A percentile compares a stretch with the other conserved stretches of the same genome.
These are phyloP conservation scores for Monosporascus sp. DNA, from an alignment of 2,329 filamentous ascomycete genomes.

Conservation along the genomic window DNA sequence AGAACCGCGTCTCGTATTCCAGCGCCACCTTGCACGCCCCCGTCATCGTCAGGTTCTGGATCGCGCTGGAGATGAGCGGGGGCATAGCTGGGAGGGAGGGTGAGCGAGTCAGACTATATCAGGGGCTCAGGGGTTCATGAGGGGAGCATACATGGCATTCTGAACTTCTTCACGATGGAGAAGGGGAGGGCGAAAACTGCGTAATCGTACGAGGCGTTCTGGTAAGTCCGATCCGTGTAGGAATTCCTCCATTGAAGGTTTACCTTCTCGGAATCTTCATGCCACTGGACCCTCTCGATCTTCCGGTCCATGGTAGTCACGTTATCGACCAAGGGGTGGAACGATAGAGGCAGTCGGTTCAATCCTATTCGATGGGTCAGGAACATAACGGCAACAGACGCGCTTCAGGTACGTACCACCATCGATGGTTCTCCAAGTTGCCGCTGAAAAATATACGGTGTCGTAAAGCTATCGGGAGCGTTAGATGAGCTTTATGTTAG, in stretches of 20 bases:
- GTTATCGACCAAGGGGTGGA: slow-evolving; percentile 55
- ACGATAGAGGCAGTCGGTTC: slow-evolving; percentile 54
- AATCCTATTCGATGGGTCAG: slow-evolving; percentile 17
- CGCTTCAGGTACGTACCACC: slow-evolving; percentile 25
- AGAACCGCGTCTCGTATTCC: slow-evolving; percentile 61
- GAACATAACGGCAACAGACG: background rate
- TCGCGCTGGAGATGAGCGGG: slow-evolving; percentile 39
- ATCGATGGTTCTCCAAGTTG: slow-evolving; percentile 60
- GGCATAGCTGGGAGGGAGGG: slow-evolving; percentile 23
- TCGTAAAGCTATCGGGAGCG: slow-evolving; percentile 39
- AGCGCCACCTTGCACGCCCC: slow-evolving; percentile 55
- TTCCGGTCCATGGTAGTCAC: slow-evolving; percentile 51
- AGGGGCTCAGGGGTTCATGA: background rate
- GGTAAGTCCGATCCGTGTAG: slow-evolving; percentile 30
- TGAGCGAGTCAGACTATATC: background rate
- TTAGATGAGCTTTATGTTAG: slow-evolving; percentile 3
- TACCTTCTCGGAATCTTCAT: slow-evolving; percentile 45
- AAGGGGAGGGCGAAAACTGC: slow-evolving; percentile 62
- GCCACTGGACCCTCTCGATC: slow-evolving; percentile 51
- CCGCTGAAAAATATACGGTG: slow-evolving; percentile 52
- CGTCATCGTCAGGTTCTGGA: slow-evolving; percentile 38
- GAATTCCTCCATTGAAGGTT: slow-evolving; percentile 51
- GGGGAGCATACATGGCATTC: slow-evolving; percentile 36
- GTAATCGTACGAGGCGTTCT: slow-evolving; percentile 57
- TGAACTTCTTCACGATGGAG: slow-evolving; percentile 57